Percentiles rank a stretch among this genome's conserved stretches.
These are phyloP conservation scores for Syncephalis fuscata DNA, from an alignment of 371 early-diverging fungal genomes.

Conservation along the genomic window DNA sequence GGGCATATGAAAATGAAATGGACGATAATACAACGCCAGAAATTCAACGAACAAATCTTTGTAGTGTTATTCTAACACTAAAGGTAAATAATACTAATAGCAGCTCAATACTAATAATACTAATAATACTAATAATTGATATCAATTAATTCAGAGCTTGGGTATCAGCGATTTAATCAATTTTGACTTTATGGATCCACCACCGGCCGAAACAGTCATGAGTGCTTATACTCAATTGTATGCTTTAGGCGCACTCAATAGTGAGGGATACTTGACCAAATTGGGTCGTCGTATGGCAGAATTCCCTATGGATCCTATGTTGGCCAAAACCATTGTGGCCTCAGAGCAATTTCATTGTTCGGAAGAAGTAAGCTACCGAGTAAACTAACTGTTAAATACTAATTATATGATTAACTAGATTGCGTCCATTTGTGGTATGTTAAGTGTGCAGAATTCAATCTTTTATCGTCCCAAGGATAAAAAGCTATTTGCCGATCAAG, in stretches of 20 bases:
- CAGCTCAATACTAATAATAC: not conserved
- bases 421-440: constrained; percentile 77
- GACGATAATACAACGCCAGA: constrained; percentile 90
- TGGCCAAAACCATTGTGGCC: constrained; percentile 83
- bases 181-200: constrained; percentile 98
- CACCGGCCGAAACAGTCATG: constrained; percentile 83
- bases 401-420: constrained; percentile 11
- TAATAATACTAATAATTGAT: constrained; percentile 7
- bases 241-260: constrained; percentile 90
- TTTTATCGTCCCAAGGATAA: constrained; percentile 92
- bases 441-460: constrained; percentile 79
- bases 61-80: constrained; percentile 75
- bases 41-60: constrained; percentile 89
- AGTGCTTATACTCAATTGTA: constrained; percentile 88
- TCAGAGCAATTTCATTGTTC: constrained; percentile 86
- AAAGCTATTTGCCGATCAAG: constrained; percentile 84
- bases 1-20: constrained; percentile 88
- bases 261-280: constrained; percentile 85
- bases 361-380: constrained; percentile 54
- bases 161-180: constrained; percentile 90
- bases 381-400: too few species aligned
- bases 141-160: constrained; percentile 32
- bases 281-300: constrained; percentile 97
- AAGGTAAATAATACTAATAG: constrained; percentile 18
- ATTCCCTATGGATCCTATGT: constrained; percentile 94